Conservation (phyloP, 495 filamentous ascomycete species). For the Oidiodendron maius region DNA sequence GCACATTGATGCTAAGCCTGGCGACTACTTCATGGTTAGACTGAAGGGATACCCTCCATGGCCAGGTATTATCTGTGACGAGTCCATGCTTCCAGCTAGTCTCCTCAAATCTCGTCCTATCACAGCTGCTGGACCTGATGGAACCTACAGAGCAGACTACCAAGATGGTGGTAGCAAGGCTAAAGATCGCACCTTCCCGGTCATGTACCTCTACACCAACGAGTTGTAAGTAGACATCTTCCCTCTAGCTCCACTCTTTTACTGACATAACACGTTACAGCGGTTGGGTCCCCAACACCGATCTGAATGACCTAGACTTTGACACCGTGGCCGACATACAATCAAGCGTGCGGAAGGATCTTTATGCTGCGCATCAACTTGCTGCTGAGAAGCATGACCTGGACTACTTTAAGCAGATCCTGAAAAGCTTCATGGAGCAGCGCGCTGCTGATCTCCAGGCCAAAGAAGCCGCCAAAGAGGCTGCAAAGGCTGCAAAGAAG, state of each 20-base stretch:
- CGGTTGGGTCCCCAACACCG: constrained; percentile 77
- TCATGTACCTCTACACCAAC: constrained; percentile 91
- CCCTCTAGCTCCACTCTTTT: neutral
- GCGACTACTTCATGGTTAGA: constrained; percentile 78
- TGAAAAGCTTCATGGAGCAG: constrained; percentile 61
- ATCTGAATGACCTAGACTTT: constrained; percentile 66
- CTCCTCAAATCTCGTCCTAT: constrained; percentile 71
- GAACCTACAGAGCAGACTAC: constrained; percentile 77
- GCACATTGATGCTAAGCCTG: constrained; percentile 74
- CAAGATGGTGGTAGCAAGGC: constrained; percentile 76
- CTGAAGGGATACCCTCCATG: constrained; percentile 87
- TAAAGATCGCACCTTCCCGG: constrained; percentile 76
- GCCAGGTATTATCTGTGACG: constrained; percentile 86
- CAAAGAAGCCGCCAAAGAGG: constrained; percentile 54
- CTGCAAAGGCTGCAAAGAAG: constrained; percentile 49
- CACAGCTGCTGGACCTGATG: constrained; percentile 71
- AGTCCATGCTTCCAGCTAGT: constrained; percentile 76
- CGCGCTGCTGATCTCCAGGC: constrained; percentile 48
- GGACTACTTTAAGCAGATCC: constrained; percentile 68
- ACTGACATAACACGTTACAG: constrained; percentile 35
- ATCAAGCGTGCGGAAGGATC: constrained; percentile 67
- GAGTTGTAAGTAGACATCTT: constrained; percentile 92
- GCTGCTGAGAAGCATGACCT: constrained; percentile 67
- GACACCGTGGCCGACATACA: constrained; percentile 57
- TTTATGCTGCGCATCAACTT: constrained; percentile 67